phyloP scores from a whole-genome alignment of 2,329 filamentous ascomycete genomes.

The Hypomyces rosellus region DNA sequence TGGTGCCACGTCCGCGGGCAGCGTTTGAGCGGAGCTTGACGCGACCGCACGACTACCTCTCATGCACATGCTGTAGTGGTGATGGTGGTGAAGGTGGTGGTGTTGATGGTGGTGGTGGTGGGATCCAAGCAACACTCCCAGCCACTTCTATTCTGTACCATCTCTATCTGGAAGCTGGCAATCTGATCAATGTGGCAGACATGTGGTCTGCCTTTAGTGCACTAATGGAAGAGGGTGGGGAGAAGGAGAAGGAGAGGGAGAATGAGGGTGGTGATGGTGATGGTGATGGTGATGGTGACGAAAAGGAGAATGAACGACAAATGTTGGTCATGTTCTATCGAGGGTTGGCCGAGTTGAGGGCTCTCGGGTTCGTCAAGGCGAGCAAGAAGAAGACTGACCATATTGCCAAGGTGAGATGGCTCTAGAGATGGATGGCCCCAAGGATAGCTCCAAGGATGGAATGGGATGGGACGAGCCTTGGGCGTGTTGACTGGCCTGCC shows the following conservation, averaged over 20 bases:
- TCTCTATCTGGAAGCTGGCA: slow-evolving; percentile 70
- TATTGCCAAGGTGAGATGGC: slow-evolving; percentile 80
- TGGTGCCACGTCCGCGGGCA: slow-evolving; percentile 65
- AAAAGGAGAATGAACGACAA: slow-evolving; percentile 45
- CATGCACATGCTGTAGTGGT: slow-evolving; percentile 60
- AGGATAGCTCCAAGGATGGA: slow-evolving; percentile 54
- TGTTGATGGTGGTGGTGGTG: background rate
- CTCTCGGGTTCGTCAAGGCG: slow-evolving; percentile 79
- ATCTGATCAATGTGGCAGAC: slow-evolving; percentile 72
- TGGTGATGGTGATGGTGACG: slow-evolving; percentile 47
- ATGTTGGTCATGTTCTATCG: slow-evolving; percentile 76
- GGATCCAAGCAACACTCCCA: slow-evolving; percentile 55
- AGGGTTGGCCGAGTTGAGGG: slow-evolving; percentile 75
- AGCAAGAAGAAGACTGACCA: slow-evolving; percentile 92
- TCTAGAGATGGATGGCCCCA: slow-evolving; percentile 40
- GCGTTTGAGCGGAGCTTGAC: slow-evolving; percentile 66
- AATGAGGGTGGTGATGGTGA: slow-evolving; percentile 36
- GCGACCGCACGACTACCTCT: slow-evolving; percentile 70
- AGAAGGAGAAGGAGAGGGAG: slow-evolving; percentile 28
- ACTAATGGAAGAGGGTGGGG: slow-evolving; percentile 42
- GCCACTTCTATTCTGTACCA: slow-evolving; percentile 70
- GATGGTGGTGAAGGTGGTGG: slow-evolving; percentile 35
- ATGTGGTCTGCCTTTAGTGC: slow-evolving; percentile 71
- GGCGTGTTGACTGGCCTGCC: no score
- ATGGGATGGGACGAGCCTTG: background rate